Evolutionary conservation across 495 filamentous ascomycete genomes (phyloP).

Genomic region (Xylaria intraflava): DNA sequence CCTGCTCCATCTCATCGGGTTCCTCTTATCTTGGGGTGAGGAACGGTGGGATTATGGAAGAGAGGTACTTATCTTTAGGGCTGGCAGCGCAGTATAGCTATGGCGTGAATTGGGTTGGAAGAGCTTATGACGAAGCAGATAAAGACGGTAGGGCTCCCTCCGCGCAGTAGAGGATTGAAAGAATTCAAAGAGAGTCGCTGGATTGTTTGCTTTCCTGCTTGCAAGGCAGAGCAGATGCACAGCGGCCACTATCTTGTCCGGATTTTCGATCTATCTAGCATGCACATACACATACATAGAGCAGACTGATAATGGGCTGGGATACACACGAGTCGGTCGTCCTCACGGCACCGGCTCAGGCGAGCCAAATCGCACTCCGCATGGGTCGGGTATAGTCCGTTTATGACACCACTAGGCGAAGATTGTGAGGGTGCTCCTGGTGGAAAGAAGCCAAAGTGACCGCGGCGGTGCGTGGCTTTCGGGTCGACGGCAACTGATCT

Average conservation of each 20-base stretch:
- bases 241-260: background rate
- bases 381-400: background rate
- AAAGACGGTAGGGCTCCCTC: background rate
- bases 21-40: background rate
- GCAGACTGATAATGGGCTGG: background rate
- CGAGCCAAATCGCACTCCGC: background rate
- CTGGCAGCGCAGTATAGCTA: background rate
- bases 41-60: background rate
- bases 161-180: background rate
- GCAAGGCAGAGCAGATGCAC: background rate
- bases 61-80: background rate
- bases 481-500: background rate
- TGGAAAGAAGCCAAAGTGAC: background rate
- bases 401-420: background rate
- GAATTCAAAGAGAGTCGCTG: background rate
- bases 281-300: slow-evolving; percentile 11
- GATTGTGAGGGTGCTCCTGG: background rate
- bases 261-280: slow-evolving; percentile 6
- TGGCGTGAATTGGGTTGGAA: background rate
- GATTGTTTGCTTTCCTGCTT: background rate
- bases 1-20: slow-evolving; percentile 30
- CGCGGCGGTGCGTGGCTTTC: background rate
- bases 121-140: background rate
- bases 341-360: background rate
- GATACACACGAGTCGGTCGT: background rate